Conservation (phyloP, 2,329 filamentous ascomycete species). For the Exophiala dermatitidis region DNA sequence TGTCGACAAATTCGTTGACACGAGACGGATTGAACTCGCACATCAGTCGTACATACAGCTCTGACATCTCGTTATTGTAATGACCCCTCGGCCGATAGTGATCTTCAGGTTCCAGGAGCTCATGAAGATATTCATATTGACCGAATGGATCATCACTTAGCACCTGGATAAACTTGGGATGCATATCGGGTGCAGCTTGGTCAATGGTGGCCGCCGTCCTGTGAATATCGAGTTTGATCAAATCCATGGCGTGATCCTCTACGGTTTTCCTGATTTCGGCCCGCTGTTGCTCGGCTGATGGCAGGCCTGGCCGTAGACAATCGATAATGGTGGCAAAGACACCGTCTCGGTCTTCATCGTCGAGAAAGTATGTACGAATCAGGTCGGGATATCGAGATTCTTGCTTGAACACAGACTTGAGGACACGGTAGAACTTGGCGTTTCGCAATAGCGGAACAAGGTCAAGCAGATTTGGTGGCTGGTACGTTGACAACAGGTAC, state of each 20-base stretch:
- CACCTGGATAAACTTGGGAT: conserved; percentile 58
- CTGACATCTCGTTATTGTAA: conserved; percentile 55
- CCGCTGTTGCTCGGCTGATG: conserved; percentile 61
- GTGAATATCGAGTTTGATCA: conserved; percentile 61
- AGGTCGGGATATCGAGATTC: conserved; percentile 75
- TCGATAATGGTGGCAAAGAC: conserved; percentile 75
- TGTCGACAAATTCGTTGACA: conserved; percentile 76
- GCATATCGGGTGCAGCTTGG: conserved; percentile 54
- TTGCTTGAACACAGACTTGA: conserved; percentile 78
- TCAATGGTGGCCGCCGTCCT: conserved; percentile 61
- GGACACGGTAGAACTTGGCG: conserved; percentile 80
- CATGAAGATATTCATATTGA: conserved; percentile 69
- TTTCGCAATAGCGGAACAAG: conserved; percentile 71
- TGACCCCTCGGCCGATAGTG: conserved; percentile 17
- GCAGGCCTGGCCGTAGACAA: conserved; percentile 59
- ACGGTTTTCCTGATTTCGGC: conserved; percentile 64
- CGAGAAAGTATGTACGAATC: conserved; percentile 75
- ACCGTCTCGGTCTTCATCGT: conserved; percentile 64
- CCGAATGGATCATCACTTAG: conserved; percentile 54
- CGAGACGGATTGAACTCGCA: conserved; percentile 75
- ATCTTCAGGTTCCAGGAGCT: conserved; percentile 57
- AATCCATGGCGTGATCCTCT: conserved; percentile 55
- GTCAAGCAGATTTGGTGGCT: conserved; percentile 69
- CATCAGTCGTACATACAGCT: conserved; percentile 84
- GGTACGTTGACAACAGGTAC: conserved; percentile 88